Percentiles rank a stretch among this genome's conserved stretches.
Evolutionary conservation across 1,284 basidiomycete genomes (phyloP).

Genomic region (Ceratobasidium sp.): DNA sequence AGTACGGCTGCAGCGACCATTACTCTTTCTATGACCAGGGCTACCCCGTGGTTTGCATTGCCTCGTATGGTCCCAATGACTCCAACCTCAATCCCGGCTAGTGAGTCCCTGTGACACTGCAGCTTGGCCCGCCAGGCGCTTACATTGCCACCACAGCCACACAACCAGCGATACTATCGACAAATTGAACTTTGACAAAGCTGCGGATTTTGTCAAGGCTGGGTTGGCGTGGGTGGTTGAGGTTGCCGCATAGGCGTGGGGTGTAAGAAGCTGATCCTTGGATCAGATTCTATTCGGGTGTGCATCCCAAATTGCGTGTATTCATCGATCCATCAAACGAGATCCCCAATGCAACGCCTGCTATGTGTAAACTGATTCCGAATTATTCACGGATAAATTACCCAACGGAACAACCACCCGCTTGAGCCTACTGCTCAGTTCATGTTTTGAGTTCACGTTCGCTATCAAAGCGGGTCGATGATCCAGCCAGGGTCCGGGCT

Average conservation of each 20-base stretch:
- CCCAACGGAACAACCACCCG: neutral
- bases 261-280: neutral
- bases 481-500: neutral
- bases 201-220: conserved; percentile 38
- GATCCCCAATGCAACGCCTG: neutral
- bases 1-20: conserved; percentile 39
- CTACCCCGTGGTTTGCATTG: conserved; percentile 40
- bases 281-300: neutral
- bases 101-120: neutral
- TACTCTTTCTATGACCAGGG: conserved; percentile 39
- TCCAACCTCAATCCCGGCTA: conserved; percentile 40
- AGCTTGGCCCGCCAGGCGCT: neutral
- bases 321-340: neutral
- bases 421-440: neutral
- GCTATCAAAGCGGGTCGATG: neutral
- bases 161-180: conserved; percentile 36
- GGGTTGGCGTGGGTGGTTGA: conserved; percentile 39
- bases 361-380: no score
- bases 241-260: conserved; percentile 29
- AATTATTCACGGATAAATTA: no score
- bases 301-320: no score
- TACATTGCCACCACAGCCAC: neutral
- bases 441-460: no score
- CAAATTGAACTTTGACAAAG: conserved; percentile 40
- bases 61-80: conserved; percentile 39